Evolutionary conservation across 1,284 basidiomycete genomes (phyloP).

Genomic region (Volvariella volvacea): DNA sequence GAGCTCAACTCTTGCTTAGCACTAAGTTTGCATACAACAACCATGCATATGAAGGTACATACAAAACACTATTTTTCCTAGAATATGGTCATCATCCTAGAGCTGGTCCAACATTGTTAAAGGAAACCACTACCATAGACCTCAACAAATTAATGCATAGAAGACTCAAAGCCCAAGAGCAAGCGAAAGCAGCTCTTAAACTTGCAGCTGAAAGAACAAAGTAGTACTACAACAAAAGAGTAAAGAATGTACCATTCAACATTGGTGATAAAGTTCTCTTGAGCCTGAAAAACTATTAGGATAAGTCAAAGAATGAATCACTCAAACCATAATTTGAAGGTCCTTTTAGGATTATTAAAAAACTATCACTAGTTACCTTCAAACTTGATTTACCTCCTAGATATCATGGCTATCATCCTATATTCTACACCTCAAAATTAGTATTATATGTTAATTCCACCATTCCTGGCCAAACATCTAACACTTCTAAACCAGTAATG

Average conservation of each 20-base stretch:
- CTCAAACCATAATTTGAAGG: constrained; percentile 11
- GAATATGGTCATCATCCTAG: constrained; percentile 2
- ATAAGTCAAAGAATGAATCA: constrained; percentile 11
- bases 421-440: constrained; percentile 6
- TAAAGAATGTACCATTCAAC: constrained; percentile 3
- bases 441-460: too few species aligned
- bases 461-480: too few species aligned
- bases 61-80: constrained; percentile 14
- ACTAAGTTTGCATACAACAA: constrained; percentile 28
- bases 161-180: background rate
- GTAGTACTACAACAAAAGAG: constrained; percentile 1
- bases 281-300: constrained; percentile 8
- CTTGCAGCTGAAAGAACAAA: background rate
- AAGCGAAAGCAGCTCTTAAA: background rate
- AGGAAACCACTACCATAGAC: background rate
- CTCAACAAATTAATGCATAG: background rate
- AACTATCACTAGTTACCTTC: constrained; percentile 10
- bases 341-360: constrained; percentile 13
- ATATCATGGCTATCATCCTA: constrained; percentile 8
- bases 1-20: constrained; percentile 23
- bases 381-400: constrained; percentile 12
- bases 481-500: too few species aligned
- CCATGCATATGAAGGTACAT: constrained; percentile 16
- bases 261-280: constrained; percentile 10
- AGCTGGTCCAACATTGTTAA: background rate